phyloP scores from a whole-genome alignment of 2,329 filamentous ascomycete genomes.

The Sclerotinia sclerotiorum region DNA sequence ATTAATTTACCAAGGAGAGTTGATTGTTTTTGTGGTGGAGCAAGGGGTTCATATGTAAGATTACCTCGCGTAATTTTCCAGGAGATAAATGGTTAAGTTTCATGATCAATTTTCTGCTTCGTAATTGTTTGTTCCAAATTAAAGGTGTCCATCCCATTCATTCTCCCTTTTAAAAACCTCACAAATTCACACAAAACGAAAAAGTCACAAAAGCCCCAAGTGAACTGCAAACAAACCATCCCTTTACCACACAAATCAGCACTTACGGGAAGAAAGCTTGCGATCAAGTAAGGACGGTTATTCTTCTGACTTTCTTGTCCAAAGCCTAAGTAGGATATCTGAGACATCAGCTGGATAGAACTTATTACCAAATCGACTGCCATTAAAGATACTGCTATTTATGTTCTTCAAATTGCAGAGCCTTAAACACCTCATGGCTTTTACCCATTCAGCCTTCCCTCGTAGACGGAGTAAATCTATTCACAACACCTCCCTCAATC shows the following conservation, averaged over 20 bases:
- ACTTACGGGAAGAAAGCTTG: too few species aligned
- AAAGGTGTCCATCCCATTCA: too few species aligned
- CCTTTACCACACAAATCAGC: too few species aligned
- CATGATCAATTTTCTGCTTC: background rate
- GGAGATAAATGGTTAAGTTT: background rate
- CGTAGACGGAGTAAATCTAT: background rate
- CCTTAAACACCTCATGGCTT: background rate
- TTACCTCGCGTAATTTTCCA: background rate
- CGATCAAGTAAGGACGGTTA: background rate
- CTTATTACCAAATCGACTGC: slow-evolving; percentile 25
- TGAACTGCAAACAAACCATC: too few species aligned
- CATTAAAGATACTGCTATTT: background rate
- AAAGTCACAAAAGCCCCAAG: too few species aligned
- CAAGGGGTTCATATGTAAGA: background rate
- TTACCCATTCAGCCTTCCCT: background rate
- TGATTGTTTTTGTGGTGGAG: too few species aligned
- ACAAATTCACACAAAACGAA: too few species aligned
- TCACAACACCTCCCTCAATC: background rate
- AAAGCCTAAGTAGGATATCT: too few species aligned
- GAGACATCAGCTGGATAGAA: slow-evolving; percentile 17
- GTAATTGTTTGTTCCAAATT: too few species aligned
- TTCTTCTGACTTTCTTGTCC: background rate
- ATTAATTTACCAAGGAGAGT: too few species aligned
- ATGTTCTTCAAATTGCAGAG: slow-evolving; percentile 20
- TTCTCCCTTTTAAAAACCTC: too few species aligned